Evolutionary conservation across 306 rosid genomes (phyloP), one percentile per base, ranked within the genome.

Genomic region (Lathyrus tuberosus): DNA sequence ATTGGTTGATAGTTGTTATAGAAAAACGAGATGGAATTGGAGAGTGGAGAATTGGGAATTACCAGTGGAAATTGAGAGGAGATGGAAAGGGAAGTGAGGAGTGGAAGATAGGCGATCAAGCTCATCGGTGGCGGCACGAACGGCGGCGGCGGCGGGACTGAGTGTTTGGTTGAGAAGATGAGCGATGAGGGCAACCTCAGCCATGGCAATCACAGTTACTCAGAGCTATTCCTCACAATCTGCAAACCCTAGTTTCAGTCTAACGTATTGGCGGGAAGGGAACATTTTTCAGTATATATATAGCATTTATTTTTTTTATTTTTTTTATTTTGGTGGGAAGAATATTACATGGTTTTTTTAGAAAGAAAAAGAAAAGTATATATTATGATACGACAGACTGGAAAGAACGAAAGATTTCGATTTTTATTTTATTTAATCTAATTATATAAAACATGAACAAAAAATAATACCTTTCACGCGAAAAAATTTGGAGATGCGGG

Each of bases 251-350:
- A 88, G 72, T 66, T 51, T 31, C 54, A 7, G 31, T 24, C 57
- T 56, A 40, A 49, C 75, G 65, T 67, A 48, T 79, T 86, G 86
- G 95, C 95, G 86, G 95, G 95, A 88, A 86, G 85, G 95, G 91
- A 86, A 84, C 52, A 14, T 41, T 6, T 41, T 9, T 1, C 28
- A 42, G 3, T 0, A 6, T 48, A 17, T 57, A 54, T 49, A 51
- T 17, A 12, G n/a, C n/a, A 14, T 33, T 33, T 33, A 7, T 35
- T 35, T 35, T 1, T 35, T 35, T 42, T 11, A 42, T 42, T 42
- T 41, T 41, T 42, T 11, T 26, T 26, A 1, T 24, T 26, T 26
- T 26, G 14, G 47, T 42, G 47, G 47, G 47, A 42, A 42, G 13
- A 42, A 12, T 42, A 10, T 10, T 42, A 10, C n/a, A 42, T 11